Base-by-base conservation (phyloP, 768 basidiomycete species). In the Roridomyces roridus region DNA sequence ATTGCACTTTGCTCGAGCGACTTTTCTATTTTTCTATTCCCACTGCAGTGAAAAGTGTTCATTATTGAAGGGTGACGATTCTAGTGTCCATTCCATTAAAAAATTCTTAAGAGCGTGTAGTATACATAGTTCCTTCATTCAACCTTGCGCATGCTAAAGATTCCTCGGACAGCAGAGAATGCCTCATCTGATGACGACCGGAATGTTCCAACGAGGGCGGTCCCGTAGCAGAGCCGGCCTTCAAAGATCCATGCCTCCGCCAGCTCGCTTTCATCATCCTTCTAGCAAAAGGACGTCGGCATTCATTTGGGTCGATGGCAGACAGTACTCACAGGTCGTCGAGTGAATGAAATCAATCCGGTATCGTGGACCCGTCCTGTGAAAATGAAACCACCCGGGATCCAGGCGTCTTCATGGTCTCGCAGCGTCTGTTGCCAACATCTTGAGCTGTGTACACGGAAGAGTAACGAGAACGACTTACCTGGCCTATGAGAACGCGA, bases 391-490 rank as follows among this genome's bases (percentile, higher is more conserved):
- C 83, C 82, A 5, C 46, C 44, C 5, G 46, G 26, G 3, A 85
- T 87, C 88, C 90, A 92, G 8, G 85, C 85, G 35, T 75, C 73
- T 55, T 85, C 84, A 51, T 85, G 82, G 43, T 77, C 76, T 43
- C 64, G 70, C 41, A 79, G 72, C 2, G 86, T 88, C 86, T 88
- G 56, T 18, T 18, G 46, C 34, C 28, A 25, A 46, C 26, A 43
- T 4, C 10, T 6, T 29, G 57, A 26, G 47, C 63, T 41, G 67
- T 60, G 58, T 26, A 55, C 34, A 44, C 51, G 48, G n/a, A 46
- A 41, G 18, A 20, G 20, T 11, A 35, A 67, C 74, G 50, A 41
- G 18, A 20, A 21, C 9, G 35, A 67, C 74, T 48, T 57, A 80
- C 80, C 73, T 82, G 74, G 47, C 82, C 82, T 26, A 74, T 50